Percentiles rank a stretch among this genome's conserved stretches.
Conservation (phyloP, 1,284 basidiomycete species). For the Ceratobasidium sp. region DNA sequence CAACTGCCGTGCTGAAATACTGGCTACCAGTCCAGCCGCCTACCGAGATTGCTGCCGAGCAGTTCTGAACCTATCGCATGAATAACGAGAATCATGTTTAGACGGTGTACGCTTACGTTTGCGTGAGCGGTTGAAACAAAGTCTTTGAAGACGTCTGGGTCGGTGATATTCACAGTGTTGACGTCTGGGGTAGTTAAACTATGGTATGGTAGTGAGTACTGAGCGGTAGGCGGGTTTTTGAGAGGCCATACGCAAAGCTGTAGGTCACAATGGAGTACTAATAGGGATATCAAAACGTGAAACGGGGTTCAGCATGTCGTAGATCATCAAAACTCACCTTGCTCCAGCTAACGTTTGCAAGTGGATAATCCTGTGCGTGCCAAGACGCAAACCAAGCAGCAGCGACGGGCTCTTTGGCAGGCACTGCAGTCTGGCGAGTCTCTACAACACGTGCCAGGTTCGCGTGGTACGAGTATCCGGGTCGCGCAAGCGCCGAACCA, state of each 20-base stretch:
- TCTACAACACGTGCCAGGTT: background rate
- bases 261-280: constrained; percentile 43
- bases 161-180: constrained; percentile 35
- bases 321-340: constrained; percentile 15
- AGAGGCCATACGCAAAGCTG: constrained; percentile 39
- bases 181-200: constrained; percentile 37
- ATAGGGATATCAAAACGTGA: background rate
- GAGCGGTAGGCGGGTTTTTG: too few relatives aligned
- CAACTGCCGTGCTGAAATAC: constrained; percentile 60
- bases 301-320: background rate
- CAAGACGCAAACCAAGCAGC: constrained; percentile 43
- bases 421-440: background rate
- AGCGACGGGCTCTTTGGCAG: constrained; percentile 20
- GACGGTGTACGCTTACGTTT: constrained; percentile 37
- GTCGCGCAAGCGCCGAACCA: constrained; percentile 35
- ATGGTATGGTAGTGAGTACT: background rate
- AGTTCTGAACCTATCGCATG: constrained; percentile 35
- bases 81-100: background rate
- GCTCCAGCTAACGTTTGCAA: constrained; percentile 41
- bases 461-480: background rate
- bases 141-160: constrained; percentile 42
- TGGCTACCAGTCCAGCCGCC: constrained; percentile 45
- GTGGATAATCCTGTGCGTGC: constrained; percentile 42
- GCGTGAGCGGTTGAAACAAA: constrained; percentile 45
- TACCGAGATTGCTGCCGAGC: constrained; percentile 41